Percentiles rank a stretch among this genome's conserved stretches.
These are phyloP conservation scores for Saccharomyces jurei DNA, from an alignment of 805 yeast species.

Conservation along the genomic window DNA sequence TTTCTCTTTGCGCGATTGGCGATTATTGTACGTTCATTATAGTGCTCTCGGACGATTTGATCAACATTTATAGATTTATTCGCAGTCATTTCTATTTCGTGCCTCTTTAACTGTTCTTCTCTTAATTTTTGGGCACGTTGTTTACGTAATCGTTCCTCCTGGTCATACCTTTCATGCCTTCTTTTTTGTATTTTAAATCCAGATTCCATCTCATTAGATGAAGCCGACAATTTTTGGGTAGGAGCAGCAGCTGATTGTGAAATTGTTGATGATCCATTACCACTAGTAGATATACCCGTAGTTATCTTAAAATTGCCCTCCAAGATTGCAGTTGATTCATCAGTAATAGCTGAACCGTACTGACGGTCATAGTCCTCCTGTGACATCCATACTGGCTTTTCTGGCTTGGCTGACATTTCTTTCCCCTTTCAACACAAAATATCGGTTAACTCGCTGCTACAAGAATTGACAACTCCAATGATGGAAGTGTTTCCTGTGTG, in stretches of 20 bases:
- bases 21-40: conserved; percentile 73
- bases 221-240: not conserved
- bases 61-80: conserved; percentile 40
- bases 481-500: not conserved
- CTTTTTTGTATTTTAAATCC: conserved; percentile 19
- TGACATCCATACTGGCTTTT: conserved; percentile 33
- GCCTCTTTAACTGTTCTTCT: conserved; percentile 29
- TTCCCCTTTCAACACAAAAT: not conserved
- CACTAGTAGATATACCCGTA: not conserved
- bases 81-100: conserved; percentile 31
- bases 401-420: conserved; percentile 20
- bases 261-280: not conserved
- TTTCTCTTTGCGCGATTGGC: conserved; percentile 56
- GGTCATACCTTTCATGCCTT: conserved; percentile 25
- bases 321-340: not conserved
- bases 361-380: conserved; percentile 31
- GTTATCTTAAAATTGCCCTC: not conserved
- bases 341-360: conserved; percentile 12
- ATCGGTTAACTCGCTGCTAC: not conserved
- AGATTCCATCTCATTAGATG: conserved; percentile 5
- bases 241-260: not conserved
- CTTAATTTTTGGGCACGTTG: conserved; percentile 26
- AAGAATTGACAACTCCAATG: not conserved
- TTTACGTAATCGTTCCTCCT: conserved; percentile 28
- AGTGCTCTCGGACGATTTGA: conserved; percentile 70